Evolutionary conservation across 1,139 yeast genomes (phyloP).

Genomic region (Suhomyces yuchorum): DNA sequence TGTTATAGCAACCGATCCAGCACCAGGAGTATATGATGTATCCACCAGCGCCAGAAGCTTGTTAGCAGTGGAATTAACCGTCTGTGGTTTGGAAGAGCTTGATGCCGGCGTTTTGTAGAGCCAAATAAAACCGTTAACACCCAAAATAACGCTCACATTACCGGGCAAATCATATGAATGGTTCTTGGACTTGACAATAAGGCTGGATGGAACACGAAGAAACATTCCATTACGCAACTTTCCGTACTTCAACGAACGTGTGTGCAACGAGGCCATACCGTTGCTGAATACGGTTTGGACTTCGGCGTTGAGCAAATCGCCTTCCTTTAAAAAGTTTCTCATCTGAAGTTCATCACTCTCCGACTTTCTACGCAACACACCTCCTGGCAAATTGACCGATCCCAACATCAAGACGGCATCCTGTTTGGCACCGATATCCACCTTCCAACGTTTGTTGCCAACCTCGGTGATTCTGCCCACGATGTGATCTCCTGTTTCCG

Average conservation of each 20-base stretch:
- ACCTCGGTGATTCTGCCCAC: slow-evolving; percentile 95
- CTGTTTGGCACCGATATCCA: slow-evolving; percentile 91
- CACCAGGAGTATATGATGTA: slow-evolving; percentile 56
- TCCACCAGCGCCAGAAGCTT: slow-evolving; percentile 42
- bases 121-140: slow-evolving; percentile 96
- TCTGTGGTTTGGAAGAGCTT: slow-evolving; percentile 12
- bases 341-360: slow-evolving; percentile 96
- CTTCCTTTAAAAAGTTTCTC: slow-evolving; percentile 92
- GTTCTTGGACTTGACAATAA: slow-evolving; percentile 80
- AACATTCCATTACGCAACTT: slow-evolving; percentile 90
- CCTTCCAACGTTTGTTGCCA: slow-evolving; percentile 93
- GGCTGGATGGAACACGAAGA: slow-evolving; percentile 75
- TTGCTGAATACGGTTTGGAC: slow-evolving; percentile 88
- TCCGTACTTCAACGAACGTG: slow-evolving; percentile 93
- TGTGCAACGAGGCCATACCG: slow-evolving; percentile 92
- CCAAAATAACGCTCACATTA: slow-evolving; percentile 83
- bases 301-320: slow-evolving; percentile 95
- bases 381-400: slow-evolving; percentile 96
- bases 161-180: slow-evolving; percentile 90
- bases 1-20: slow-evolving; percentile 71
- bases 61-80: slow-evolving; percentile 27
- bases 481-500: slow-evolving; percentile 96
- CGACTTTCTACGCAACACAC: slow-evolving; percentile 87
- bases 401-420: slow-evolving; percentile 93
- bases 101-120: slow-evolving; percentile 62